Base-by-base conservation (phyloP, 345 rosid genomes). In the Bruguiera gymnorhiza region DNA sequence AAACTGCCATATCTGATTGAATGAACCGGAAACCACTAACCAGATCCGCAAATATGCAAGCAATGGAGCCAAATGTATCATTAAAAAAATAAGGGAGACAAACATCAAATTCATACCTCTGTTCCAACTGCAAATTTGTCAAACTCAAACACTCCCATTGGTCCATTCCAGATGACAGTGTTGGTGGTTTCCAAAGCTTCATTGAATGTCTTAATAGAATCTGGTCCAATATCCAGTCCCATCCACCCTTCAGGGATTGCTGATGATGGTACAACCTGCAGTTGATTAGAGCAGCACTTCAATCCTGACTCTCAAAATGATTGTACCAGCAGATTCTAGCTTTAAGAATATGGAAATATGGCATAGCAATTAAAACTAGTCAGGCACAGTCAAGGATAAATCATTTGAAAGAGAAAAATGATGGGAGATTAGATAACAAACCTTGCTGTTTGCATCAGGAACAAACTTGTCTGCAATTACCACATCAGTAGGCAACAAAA, bases 111-210 rank as follows among this genome's bases (percentile, higher is more conserved):
- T 21, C 53, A 52, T 77, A 77, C 81, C 81, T 77, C 81, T 60
- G 96, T 93, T 76, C 98, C 98, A 75, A 69, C 75, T 1, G 97
- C 96, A 62, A 93, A 93, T 83, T 93, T 88, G 0, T 86, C 91
- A 72, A 84, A 93, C 72, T 93, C 98, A 69, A 93, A 93, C 78
- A 89, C 98, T 75, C 97, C 98, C 98, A 93, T 93, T 18, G 98
- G 98, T 76, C 98, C 97, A 31, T 91, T 93, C 98, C 98, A 93
- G 86, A 93, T 93, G 63, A 93, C 82, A 59, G 98, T 93, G 75
- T 93, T 62, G 79, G 96, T 88, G 29, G 94, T 83, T 66, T 81
- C 98, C 75, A 93, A 65, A 61, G 89, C 94, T 0, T 86, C 88
- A 13, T 60, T 86, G 86, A 93, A 91, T 60, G 92, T 83, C 84